Conservation (phyloP, 2,329 filamentous ascomycete species). For the Clathrospora elynae region DNA sequence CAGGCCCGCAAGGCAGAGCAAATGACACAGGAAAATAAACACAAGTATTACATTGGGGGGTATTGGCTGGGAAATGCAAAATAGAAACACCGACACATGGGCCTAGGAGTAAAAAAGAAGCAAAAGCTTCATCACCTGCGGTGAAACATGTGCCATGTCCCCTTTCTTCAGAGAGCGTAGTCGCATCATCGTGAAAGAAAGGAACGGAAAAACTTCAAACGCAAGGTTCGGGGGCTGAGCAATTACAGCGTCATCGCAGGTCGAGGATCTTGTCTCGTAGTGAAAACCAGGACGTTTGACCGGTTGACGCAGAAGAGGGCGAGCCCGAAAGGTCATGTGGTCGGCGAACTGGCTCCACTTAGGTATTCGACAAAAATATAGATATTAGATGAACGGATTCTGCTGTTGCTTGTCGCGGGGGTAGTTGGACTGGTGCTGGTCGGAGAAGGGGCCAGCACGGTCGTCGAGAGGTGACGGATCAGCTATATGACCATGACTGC, state of each 20-base stretch:
- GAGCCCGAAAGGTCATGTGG: constrained; percentile 55
- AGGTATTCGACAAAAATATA: constrained; percentile 31
- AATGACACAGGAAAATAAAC: constrained; percentile 42
- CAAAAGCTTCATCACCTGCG: constrained; percentile 49
- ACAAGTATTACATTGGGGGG: constrained; percentile 39
- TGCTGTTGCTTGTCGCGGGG: constrained; percentile 26
- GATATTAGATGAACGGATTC: constrained; percentile 50
- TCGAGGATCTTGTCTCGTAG: constrained; percentile 28
- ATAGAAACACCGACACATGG: constrained; percentile 45
- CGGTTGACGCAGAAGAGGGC: constrained; percentile 53
- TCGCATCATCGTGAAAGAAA: constrained; percentile 38
- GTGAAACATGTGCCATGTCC: constrained; percentile 34
- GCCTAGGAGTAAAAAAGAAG: constrained; percentile 31
- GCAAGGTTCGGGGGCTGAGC: constrained; percentile 51
- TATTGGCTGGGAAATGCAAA: constrained; percentile 32
- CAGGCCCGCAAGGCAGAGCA: constrained; percentile 45
- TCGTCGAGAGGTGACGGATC: constrained; percentile 51
- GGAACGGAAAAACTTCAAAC: constrained; percentile 42
- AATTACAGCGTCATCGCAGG: constrained; percentile 50
- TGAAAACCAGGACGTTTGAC: constrained; percentile 17
- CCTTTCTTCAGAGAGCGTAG: constrained; percentile 44
- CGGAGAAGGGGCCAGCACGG: constrained; percentile 43
- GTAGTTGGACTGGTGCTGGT: constrained; percentile 24
- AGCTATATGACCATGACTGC: constrained; percentile 53
- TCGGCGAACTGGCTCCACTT: constrained; percentile 19